phyloP scores from a whole-genome alignment of 768 basidiomycete genomes.

The Pisolithus microcarpus region DNA sequence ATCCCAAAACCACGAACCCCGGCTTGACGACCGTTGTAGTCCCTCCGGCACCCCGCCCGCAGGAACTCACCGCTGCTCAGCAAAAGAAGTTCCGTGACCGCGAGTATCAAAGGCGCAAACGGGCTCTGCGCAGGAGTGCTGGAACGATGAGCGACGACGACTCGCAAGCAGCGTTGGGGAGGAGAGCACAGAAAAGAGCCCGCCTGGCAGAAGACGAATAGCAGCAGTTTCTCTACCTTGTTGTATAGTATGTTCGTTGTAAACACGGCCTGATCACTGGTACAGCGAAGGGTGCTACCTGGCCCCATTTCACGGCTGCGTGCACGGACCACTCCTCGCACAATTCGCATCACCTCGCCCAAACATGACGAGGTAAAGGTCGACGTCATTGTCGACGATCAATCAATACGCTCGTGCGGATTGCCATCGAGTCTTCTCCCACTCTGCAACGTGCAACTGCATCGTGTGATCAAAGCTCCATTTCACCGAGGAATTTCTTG shows the following conservation, averaged over 20 bases:
- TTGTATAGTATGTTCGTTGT: too few species aligned
- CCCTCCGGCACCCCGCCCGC: constrained; percentile 61
- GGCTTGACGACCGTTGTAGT: constrained; percentile 73
- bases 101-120: constrained; percentile 74
- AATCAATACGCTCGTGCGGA: too few species aligned
- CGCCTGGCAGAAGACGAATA: constrained; percentile 63
- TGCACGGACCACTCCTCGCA: too few species aligned
- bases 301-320: too few species aligned
- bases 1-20: constrained; percentile 58
- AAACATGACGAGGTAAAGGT: too few species aligned
- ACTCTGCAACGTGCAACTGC: background rate
- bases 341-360: too few species aligned
- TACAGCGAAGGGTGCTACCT: too few species aligned
- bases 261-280: too few species aligned
- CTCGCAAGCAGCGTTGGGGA: constrained; percentile 37
- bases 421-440: too few species aligned
- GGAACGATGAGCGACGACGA: constrained; percentile 74
- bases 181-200: constrained; percentile 64
- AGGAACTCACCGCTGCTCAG: constrained; percentile 64
- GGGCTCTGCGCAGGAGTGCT: constrained; percentile 55
- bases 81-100: constrained; percentile 74
- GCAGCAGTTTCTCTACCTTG: background rate
- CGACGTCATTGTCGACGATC: too few species aligned
- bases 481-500: constrained; percentile 43
- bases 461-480: constrained; percentile 30